Percentiles rank a stretch among this genome's conserved stretches.
Evolutionary conservation across 2,329 filamentous ascomycete genomes (phyloP).

Genomic region (Aspergillus fijiensis): DNA sequence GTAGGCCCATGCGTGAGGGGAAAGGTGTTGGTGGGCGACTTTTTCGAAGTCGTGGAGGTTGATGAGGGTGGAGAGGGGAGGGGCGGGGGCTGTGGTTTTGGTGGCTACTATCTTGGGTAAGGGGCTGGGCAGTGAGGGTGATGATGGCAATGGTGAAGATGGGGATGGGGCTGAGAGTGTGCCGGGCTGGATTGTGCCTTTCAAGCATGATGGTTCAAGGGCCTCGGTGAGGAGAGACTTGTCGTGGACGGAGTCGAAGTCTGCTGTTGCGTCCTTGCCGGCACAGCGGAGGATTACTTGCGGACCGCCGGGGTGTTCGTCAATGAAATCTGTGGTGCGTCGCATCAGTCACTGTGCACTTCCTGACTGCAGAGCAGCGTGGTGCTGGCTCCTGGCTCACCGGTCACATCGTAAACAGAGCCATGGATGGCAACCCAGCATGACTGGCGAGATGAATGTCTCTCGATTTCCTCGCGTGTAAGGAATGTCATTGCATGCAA

Average conservation of each 20-base stretch:
- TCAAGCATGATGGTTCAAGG: conserved; percentile 24
- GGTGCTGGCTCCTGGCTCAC: conserved; percentile 8
- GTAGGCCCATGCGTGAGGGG: conserved; percentile 37
- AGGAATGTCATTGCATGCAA: conserved; percentile 26
- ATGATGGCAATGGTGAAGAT: not conserved
- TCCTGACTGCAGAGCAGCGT: not conserved
- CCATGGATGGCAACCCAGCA: conserved; percentile 55
- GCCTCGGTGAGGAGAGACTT: conserved; percentile 30
- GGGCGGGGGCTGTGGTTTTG: conserved; percentile 14
- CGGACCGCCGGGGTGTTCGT: conserved; percentile 35
- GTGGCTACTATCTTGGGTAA: not conserved
- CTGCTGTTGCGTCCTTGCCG: conserved; percentile 36
- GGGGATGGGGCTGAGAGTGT: conserved; percentile 4
- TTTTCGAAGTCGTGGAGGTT: conserved; percentile 41
- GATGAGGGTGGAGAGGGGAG: conserved; percentile 31
- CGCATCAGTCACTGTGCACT: too few relatives aligned
- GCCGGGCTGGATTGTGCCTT: conserved; percentile 26
- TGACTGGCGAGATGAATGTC: conserved; percentile 49
- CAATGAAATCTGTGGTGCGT: conserved; percentile 28
- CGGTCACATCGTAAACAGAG: conserved; percentile 53
- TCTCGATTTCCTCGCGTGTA: conserved; percentile 51
- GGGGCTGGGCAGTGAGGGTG: not conserved
- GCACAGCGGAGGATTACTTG: conserved; percentile 35
- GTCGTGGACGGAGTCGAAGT: conserved; percentile 38
- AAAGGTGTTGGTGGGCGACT: conserved; percentile 32